Evolutionary conservation across 257 asterid species (phyloP).

Genomic region (Solanum sejunctum): DNA sequence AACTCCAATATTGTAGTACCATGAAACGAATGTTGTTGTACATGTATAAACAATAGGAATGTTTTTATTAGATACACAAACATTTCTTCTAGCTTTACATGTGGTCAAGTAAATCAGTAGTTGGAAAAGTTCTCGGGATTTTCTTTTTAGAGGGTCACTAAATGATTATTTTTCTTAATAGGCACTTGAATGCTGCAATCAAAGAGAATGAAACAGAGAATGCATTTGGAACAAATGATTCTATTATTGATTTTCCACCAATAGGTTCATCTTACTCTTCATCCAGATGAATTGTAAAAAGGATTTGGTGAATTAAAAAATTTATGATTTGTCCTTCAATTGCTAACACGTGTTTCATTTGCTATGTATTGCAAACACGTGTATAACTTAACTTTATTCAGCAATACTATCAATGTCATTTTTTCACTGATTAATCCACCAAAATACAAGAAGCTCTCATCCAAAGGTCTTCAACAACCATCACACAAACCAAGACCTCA

Average conservation of each 20-base stretch:
- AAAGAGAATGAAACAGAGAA: conserved; percentile 37
- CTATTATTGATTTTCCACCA: conserved; percentile 46
- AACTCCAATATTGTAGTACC: background rate
- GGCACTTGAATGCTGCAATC: conserved; percentile 56
- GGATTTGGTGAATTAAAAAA: conserved; percentile 24
- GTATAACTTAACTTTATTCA: too few species aligned
- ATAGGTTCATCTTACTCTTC: conserved; percentile 53
- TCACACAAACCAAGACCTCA: background rate
- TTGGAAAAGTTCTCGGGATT: background rate
- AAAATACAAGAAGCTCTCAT: background rate
- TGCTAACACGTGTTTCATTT: background rate
- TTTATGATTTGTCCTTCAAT: too few species aligned
- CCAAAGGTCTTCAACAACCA: background rate
- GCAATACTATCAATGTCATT: too few species aligned
- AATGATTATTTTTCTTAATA: conserved; percentile 5
- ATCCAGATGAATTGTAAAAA: conserved; percentile 98
- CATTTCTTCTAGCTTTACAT: background rate
- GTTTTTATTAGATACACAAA: background rate
- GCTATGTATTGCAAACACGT: background rate
- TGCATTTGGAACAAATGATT: conserved; percentile 51
- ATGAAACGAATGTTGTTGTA: background rate
- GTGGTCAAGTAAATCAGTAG: too few species aligned
- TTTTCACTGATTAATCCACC: background rate
- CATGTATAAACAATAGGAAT: too few species aligned
- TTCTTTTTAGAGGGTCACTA: background rate